Conservation (phyloP, 2,329 filamentous ascomycete species). For the Daldinia eschscholtzii region DNA sequence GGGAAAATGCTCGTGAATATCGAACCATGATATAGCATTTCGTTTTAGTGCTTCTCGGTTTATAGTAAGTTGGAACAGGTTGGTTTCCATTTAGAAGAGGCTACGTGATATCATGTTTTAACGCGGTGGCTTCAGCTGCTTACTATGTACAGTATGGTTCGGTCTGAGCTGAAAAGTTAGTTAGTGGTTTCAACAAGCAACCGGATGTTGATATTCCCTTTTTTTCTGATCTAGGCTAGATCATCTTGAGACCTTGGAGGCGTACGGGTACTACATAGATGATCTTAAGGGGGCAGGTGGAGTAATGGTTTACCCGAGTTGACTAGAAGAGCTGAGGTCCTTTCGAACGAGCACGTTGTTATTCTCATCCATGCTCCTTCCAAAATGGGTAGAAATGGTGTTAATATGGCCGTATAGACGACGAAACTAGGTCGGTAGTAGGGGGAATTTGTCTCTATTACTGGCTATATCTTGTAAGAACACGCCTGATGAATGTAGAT, state of each 20-base stretch:
- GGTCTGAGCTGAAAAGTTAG: neutral
- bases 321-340: slow-evolving; percentile 9
- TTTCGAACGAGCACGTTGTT: slow-evolving; percentile 16
- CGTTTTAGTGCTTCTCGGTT: neutral
- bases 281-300: slow-evolving; percentile 12
- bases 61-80: slow-evolving; percentile 2
- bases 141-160: slow-evolving; percentile 10
- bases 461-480: neutral
- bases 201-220: neutral
- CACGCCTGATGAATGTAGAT: neutral
- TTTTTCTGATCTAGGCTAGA: neutral
- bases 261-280: neutral
- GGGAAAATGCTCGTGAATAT: slow-evolving; percentile 16
- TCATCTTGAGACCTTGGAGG: neutral
- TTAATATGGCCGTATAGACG: slow-evolving; percentile 7
- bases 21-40: slow-evolving; percentile 1
- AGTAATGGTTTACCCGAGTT: slow-evolving; percentile 26
- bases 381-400: slow-evolving; percentile 9
- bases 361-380: slow-evolving; percentile 6
- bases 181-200: neutral
- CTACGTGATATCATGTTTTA: neutral
- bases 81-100: neutral
- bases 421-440: slow-evolving; percentile 1
- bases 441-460: neutral
- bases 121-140: slow-evolving; percentile 16